A percentile compares a stretch with the other conserved stretches of the same genome.
phyloP scores from a whole-genome alignment of 129 eudicot genomes.

The Artemisia tridentata region DNA sequence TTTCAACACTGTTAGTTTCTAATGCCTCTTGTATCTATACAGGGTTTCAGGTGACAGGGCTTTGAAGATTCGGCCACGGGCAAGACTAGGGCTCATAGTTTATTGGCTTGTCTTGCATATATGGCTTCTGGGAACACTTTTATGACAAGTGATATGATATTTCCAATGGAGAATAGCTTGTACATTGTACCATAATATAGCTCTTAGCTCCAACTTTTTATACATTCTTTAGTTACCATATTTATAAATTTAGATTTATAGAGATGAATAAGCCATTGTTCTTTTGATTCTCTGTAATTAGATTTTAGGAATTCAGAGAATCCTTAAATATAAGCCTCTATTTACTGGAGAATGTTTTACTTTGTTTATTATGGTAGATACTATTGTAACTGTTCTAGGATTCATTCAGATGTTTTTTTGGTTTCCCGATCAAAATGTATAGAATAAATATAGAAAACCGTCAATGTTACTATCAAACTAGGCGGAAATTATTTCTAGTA shows the following conservation, averaged over 20 bases:
- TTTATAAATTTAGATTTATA: constrained; percentile 9
- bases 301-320: constrained; percentile 16
- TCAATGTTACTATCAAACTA: background rate
- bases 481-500: background rate
- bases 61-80: constrained; percentile 71
- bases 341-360: constrained; percentile 5
- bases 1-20: background rate
- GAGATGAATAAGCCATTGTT: constrained; percentile 16
- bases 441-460: background rate
- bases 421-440: background rate
- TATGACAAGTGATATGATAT: constrained; percentile 31
- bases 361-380: background rate
- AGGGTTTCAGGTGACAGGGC: constrained; percentile 71
- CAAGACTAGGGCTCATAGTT: constrained; percentile 65
- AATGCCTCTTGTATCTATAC: background rate
- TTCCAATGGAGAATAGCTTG: constrained; percentile 17
- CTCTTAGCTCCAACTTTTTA: constrained; percentile 5
- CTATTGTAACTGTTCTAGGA: background rate
- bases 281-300: constrained; percentile 12
- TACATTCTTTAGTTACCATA: constrained; percentile 4
- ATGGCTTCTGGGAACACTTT: constrained; percentile 65
- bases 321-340: background rate
- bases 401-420: background rate
- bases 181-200: constrained; percentile 10
- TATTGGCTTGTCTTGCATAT: constrained; percentile 72